These are phyloP conservation scores for maize (Zea mays) DNA, from an alignment of 176 grass and related monocot genomes.

Conservation along the genomic window DNA sequence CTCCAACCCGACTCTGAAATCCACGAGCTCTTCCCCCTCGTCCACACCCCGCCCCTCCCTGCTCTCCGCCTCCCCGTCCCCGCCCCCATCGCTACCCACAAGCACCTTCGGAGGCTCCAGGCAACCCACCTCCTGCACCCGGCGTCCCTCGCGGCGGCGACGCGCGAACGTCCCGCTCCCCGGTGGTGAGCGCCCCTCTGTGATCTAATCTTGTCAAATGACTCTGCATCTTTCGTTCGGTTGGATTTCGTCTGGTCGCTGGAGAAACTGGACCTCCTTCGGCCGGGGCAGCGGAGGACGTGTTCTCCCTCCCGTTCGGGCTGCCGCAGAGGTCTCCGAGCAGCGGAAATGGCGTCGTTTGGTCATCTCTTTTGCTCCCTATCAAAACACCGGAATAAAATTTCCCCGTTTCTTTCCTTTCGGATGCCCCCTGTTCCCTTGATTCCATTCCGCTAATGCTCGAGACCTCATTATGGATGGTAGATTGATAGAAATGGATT, in stretches of 20 bases:
- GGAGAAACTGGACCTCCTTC: conserved; percentile 17
- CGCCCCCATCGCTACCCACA: conserved; percentile 8
- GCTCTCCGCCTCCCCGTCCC: background rate
- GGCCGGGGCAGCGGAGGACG: background rate
- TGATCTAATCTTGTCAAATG: conserved; percentile 23
- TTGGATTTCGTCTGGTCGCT: background rate
- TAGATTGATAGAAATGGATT: background rate
- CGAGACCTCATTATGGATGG: background rate
- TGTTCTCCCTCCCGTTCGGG: background rate
- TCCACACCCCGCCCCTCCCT: background rate
- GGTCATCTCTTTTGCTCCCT: background rate
- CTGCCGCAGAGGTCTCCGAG: background rate
- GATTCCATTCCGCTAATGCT: conserved; percentile 28
- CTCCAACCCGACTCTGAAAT: conserved; percentile 26
- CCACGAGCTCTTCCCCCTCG: conserved; percentile 11
- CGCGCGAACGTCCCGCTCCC: background rate
- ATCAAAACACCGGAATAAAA: conserved; percentile 1
- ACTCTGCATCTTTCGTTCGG: conserved; percentile 9
- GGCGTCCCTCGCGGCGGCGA: background rate
- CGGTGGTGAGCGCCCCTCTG: conserved; percentile 34
- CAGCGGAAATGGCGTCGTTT: conserved; percentile 21
- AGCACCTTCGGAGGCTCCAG: background rate
- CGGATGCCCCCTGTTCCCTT: background rate
- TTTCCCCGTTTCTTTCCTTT: conserved; percentile 10
- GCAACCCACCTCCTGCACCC: background rate